A percentile compares a stretch with the other conserved stretches of the same genome.
These are phyloP conservation scores for Aspergillus hancockii DNA, from an alignment of 495 filamentous ascomycete genomes.

Conservation along the genomic window DNA sequence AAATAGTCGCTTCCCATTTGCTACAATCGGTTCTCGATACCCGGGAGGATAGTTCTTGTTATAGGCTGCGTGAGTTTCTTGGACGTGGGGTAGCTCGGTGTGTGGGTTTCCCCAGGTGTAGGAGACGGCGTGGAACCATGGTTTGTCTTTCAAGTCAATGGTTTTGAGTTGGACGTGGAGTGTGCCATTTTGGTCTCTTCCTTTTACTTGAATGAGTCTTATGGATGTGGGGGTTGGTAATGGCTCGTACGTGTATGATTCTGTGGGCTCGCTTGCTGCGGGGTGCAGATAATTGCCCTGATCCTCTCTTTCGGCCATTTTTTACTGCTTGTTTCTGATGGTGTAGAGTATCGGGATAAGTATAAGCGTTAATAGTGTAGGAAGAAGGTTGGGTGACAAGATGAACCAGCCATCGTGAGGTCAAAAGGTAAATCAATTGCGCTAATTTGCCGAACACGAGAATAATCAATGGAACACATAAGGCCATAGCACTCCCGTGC, in stretches of 20 bases:
- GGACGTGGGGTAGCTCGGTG: not conserved
- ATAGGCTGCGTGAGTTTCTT: not conserved
- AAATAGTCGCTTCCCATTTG: not conserved
- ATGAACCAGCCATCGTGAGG: not conserved
- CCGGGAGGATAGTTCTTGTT: not conserved
- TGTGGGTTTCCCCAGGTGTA: slow-evolving; percentile 6
- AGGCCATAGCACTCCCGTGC: no score
- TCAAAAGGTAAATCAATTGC: not conserved
- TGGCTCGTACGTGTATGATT: not conserved
- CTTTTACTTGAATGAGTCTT: not conserved
- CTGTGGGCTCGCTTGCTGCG: not conserved
- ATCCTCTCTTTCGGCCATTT: not conserved
- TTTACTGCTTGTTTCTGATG: not conserved
- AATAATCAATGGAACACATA: not conserved
- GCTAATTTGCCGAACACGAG: not conserved
- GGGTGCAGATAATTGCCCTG: not conserved
- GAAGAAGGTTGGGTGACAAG: not conserved
- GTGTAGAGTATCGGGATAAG: not conserved
- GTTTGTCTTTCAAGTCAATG: not conserved
- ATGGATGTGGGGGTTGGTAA: slow-evolving; percentile 6
- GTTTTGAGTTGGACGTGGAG: not conserved
- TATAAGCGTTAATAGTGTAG: not conserved
- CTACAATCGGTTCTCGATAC: not conserved
- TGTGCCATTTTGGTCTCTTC: not conserved
- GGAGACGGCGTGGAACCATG: not conserved